These are phyloP conservation scores for Pseudocercospora vitis DNA, from an alignment of 2,329 filamentous ascomycete species.

Conservation along the genomic window DNA sequence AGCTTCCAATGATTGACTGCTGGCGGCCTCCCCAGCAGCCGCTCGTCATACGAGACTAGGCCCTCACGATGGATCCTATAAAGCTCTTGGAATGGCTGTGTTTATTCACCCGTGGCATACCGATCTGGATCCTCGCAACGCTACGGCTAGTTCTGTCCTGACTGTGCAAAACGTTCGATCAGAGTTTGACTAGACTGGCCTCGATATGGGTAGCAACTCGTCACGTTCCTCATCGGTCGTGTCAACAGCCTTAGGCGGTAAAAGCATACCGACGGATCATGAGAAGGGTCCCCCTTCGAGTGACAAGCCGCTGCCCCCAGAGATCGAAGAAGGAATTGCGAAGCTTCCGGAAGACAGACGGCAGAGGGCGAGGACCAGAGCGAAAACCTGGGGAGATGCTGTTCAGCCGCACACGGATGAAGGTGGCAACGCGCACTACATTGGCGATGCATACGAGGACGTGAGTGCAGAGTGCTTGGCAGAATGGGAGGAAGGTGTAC, in stretches of 20 bases:
- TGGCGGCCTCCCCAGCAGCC: too few relatives aligned
- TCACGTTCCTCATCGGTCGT: background rate
- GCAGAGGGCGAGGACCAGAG: background rate
- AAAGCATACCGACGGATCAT: too few relatives aligned
- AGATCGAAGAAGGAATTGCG: conserved; percentile 7
- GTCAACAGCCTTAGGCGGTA: background rate
- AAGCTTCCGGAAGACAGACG: conserved; percentile 2
- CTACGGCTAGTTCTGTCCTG: too few relatives aligned
- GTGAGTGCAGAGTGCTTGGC: background rate
- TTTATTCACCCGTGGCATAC: too few relatives aligned
- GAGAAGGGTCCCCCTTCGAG: background rate
- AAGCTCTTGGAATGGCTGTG: too few relatives aligned
- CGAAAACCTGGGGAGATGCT: conserved; percentile 11
- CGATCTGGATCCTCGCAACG: too few relatives aligned
- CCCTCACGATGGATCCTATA: too few relatives aligned
- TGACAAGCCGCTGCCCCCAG: background rate
- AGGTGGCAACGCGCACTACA: conserved; percentile 26
- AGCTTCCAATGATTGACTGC: too few relatives aligned
- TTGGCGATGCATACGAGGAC: conserved; percentile 27
- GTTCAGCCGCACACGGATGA: conserved; percentile 31
- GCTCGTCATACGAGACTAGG: too few relatives aligned
- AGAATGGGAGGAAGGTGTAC: background rate
- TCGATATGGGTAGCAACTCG: background rate
- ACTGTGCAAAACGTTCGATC: too few relatives aligned
- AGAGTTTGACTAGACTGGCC: background rate